A percentile compares a stretch with the other conserved stretches of the same genome.
These are phyloP conservation scores for Cephaloascus albidus DNA, from an alignment of 805 yeast species.

Conservation along the genomic window DNA sequence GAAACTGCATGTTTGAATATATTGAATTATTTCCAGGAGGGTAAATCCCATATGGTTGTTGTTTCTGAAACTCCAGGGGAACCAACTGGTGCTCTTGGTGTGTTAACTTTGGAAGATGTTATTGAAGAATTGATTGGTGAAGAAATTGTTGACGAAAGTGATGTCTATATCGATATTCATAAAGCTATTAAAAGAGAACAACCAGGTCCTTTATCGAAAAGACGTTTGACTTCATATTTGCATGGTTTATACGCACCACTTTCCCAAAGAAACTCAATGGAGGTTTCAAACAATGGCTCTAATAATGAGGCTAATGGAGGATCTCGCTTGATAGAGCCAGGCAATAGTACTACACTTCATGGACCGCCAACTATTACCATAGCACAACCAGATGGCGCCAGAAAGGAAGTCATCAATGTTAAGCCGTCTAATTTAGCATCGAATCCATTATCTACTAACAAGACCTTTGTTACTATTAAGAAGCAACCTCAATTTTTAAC, in stretches of 20 bases:
- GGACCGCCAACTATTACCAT: constrained; percentile 9
- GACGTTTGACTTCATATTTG: constrained; percentile 60
- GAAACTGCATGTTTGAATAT: constrained; percentile 91
- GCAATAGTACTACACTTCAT: constrained; percentile 3
- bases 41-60: constrained; percentile 94
- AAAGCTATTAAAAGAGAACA: constrained; percentile 71
- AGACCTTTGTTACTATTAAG: constrained; percentile 61
- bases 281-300: constrained; percentile 6
- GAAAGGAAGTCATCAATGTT: constrained; percentile 6
- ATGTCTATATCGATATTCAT: constrained; percentile 85
- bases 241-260: constrained; percentile 44
- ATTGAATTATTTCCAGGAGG: constrained; percentile 93
- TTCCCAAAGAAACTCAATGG: constrained; percentile 34
- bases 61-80: constrained; percentile 83
- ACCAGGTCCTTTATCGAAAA: constrained; percentile 68
- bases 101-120: constrained; percentile 91
- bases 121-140: constrained; percentile 97
- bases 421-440: constrained; percentile 60
- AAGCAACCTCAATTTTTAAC: constrained; percentile 17
- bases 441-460: constrained; percentile 59
- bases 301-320: too few species aligned
- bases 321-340: too few species aligned
- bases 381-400: background rate
- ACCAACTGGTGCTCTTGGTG: constrained; percentile 80
- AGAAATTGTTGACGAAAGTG: constrained; percentile 94